Base-by-base conservation (phyloP, 2,329 filamentous ascomycete species). In the Purpureocillium takamizusanense region DNA sequence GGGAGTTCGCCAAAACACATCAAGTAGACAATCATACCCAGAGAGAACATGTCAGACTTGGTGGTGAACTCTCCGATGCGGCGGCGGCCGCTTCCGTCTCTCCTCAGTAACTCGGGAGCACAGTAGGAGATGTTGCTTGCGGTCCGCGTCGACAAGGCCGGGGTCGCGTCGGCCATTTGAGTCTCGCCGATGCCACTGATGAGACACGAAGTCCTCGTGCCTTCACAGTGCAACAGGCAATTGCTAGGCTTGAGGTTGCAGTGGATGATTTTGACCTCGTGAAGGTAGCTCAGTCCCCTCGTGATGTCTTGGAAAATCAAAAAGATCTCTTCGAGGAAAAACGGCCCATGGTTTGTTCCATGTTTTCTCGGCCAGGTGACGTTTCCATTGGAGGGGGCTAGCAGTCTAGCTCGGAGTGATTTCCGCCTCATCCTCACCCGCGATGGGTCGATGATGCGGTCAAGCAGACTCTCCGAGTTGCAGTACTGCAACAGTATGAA, bases 91-190 rank as follows among this genome's bases (percentile, higher is more conserved):
- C 69, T 70, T 0, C 73, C 62, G 41, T 79, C 81, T 47, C 74
- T 74, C 36, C 75, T 79, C 23, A 98, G 67, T 0, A 98, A 92
- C 60, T 98, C 92, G 0, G 92, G 92, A 0, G 92, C 92, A 59
- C 92, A 98, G 60, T 95, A 98, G 0, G 90, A 97, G 33, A 98
- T 92, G 92, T 98, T n/a, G n/a, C n/a, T n/a, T n/a, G n/a, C n/a
- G n/a, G n/a, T n/a, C n/a, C n/a, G n/a, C n/a, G n/a, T n/a, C n/a
- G n/a, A n/a, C n/a, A n/a, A n/a, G n/a, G n/a, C n/a, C n/a, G n/a
- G n/a, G n/a, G n/a, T n/a, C n/a, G n/a, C n/a, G n/a, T 90, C 83
- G 47, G 89, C 85, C 2, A 81, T 74, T 56, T 98, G 94, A 0
- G 97, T 90, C 59, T 98, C 92, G 30, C 94, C 92, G 63, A 98